Percentiles rank a stretch among this genome's conserved stretches.
phyloP scores from a whole-genome alignment of 805 yeast genomes.

The Pichia californica region DNA sequence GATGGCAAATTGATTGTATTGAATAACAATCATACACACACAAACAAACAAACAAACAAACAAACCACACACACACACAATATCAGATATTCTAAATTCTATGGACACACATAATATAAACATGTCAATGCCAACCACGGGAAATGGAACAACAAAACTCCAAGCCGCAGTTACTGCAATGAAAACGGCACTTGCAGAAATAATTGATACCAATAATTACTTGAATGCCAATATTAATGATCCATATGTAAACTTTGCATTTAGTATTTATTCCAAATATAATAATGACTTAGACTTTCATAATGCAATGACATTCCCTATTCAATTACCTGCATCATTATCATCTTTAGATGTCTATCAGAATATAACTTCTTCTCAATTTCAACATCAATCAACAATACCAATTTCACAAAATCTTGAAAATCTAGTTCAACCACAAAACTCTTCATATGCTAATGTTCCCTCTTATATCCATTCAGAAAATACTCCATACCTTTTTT shows the following conservation, averaged over 20 bases:
- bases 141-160: neutral
- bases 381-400: too few relatives aligned
- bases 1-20: too few relatives aligned
- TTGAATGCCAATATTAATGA: constrained; percentile 3
- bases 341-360: too few relatives aligned
- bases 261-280: constrained; percentile 5
- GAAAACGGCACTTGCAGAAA: constrained; percentile 2
- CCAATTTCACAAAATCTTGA: too few relatives aligned
- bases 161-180: neutral
- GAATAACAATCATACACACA: too few relatives aligned
- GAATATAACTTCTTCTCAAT: too few relatives aligned
- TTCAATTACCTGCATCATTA: neutral
- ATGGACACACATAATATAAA: too few relatives aligned
- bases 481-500: neutral
- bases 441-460: too few relatives aligned
- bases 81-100: too few relatives aligned
- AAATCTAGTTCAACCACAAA: too few relatives aligned
- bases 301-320: neutral
- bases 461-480: constrained; percentile 1
- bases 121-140: neutral
- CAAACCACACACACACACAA: too few relatives aligned
- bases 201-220: constrained; percentile 2
- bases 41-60: too few relatives aligned
- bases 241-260: constrained; percentile 5
- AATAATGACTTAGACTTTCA: constrained; percentile 7